Evolutionary conservation across 306 rosid genomes (phyloP).

Genomic region (Potentilla sterilis): DNA sequence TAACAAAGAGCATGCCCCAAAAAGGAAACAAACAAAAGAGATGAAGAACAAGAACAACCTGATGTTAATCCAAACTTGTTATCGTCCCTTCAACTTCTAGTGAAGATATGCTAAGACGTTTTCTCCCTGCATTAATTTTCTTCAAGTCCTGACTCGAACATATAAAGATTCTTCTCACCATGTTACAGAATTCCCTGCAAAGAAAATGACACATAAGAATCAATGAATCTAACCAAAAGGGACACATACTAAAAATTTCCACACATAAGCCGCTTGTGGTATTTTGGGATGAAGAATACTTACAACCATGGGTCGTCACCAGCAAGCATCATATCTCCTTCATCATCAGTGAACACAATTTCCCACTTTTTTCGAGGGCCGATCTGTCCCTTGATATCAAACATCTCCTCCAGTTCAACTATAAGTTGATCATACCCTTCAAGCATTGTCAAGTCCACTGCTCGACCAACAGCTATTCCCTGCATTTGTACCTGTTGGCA

Average conservation of each 20-base stretch:
- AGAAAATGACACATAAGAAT: slow-evolving; percentile 10
- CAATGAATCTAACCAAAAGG: background rate
- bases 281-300: slow-evolving; percentile 33
- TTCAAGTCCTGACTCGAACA: slow-evolving; percentile 80
- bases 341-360: slow-evolving; percentile 81
- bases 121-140: slow-evolving; percentile 68
- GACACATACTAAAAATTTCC: background rate
- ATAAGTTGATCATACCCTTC: slow-evolving; percentile 82
- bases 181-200: slow-evolving; percentile 81
- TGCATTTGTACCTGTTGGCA: slow-evolving; percentile 87
- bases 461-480: slow-evolving; percentile 93
- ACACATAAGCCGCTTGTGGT: background rate
- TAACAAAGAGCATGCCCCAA: slow-evolving; percentile 21
- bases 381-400: slow-evolving; percentile 83
- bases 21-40: slow-evolving; percentile 25
- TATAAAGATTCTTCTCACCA: slow-evolving; percentile 83
- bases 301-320: slow-evolving; percentile 93
- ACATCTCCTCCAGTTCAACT: slow-evolving; percentile 75
- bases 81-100: slow-evolving; percentile 67
- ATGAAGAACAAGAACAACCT: slow-evolving; percentile 8
- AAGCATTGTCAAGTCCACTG: slow-evolving; percentile 77
- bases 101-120: slow-evolving; percentile 42
- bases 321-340: slow-evolving; percentile 88
- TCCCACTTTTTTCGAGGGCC: slow-evolving; percentile 63
- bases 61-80: slow-evolving; percentile 46